phyloP scores from a whole-genome alignment of 2,329 filamentous ascomycete species.

The Teratosphaeria pseudoeucalypti region DNA sequence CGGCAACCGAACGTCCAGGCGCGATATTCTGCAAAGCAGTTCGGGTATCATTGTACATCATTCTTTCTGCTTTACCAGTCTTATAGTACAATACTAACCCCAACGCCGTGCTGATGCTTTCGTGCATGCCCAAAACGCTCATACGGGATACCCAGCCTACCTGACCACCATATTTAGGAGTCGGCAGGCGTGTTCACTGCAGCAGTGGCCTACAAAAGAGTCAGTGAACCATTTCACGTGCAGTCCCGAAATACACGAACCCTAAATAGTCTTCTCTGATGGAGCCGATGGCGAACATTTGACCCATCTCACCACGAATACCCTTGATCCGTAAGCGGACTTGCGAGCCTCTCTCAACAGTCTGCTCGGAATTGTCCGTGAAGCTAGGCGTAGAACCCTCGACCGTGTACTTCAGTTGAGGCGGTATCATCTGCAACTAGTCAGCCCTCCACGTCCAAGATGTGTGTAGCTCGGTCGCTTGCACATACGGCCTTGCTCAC shows the following conservation, averaged over 20 bases:
- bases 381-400: slow-evolving; percentile 96
- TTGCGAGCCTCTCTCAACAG: slow-evolving; percentile 88
- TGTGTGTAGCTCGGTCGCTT: background rate
- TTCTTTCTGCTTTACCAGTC: background rate
- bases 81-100: background rate
- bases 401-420: slow-evolving; percentile 85
- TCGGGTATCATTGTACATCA: slow-evolving; percentile 2
- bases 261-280: slow-evolving; percentile 62
- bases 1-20: background rate
- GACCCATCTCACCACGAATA: slow-evolving; percentile 82
- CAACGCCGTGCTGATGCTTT: slow-evolving; percentile 3
- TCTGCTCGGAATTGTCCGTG: slow-evolving; percentile 86
- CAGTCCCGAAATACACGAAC: background rate
- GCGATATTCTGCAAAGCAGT: background rate
- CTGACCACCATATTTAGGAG: background rate
- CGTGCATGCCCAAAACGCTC: background rate
- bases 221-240: background rate
- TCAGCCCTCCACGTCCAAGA: background rate
- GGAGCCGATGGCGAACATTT: slow-evolving; percentile 94
- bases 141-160: background rate
- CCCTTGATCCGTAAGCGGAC: slow-evolving; percentile 91
- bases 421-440: slow-evolving; percentile 65
- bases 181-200: background rate
- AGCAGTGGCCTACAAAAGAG: background rate
- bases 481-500: slow-evolving; percentile 70